A percentile compares a stretch with the other conserved stretches of the same genome.
Evolutionary conservation across 2,329 filamentous ascomycete species (phyloP).

Genomic region (Penicillium griseofulvum): DNA sequence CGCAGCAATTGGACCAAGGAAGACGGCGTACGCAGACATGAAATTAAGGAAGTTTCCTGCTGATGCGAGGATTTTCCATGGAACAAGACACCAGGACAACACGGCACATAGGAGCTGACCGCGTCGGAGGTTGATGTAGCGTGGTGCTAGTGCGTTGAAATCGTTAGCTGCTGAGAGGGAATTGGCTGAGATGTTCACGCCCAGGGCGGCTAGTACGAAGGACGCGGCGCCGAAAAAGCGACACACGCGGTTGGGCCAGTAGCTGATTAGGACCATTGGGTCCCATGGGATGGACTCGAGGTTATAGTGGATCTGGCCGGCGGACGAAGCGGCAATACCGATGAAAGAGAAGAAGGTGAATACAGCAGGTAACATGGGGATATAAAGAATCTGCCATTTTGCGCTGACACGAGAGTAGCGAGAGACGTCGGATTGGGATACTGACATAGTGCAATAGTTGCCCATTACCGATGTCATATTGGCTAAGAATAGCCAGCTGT

Average conservation of each 20-base stretch:
- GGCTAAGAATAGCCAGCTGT: slow-evolving; percentile 56
- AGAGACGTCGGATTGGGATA: slow-evolving; percentile 22
- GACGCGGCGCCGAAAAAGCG: slow-evolving; percentile 53
- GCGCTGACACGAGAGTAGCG: slow-evolving; percentile 50
- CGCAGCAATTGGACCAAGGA: slow-evolving; percentile 62
- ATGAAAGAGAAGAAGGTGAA: slow-evolving; percentile 56
- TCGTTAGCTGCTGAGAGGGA: slow-evolving; percentile 52
- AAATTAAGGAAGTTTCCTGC: slow-evolving; percentile 62
- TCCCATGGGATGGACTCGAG: slow-evolving; percentile 44
- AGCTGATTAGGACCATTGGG: slow-evolving; percentile 41
- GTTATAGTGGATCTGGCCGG: slow-evolving; percentile 38
- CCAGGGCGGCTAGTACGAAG: slow-evolving; percentile 56
- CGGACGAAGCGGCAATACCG: slow-evolving; percentile 41
- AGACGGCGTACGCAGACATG: slow-evolving; percentile 65
- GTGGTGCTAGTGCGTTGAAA: slow-evolving; percentile 54
- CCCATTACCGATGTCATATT: slow-evolving; percentile 51
- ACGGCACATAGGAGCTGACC: slow-evolving; percentile 57
- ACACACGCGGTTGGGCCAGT: slow-evolving; percentile 41
- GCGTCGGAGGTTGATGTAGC: slow-evolving; percentile 56
- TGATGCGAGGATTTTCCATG: slow-evolving; percentile 64
- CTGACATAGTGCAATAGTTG: slow-evolving; percentile 35
- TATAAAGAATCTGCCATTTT: slow-evolving; percentile 52
- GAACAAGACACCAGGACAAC: slow-evolving; percentile 59
- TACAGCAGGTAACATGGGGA: slow-evolving; percentile 52
- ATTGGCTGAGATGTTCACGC: slow-evolving; percentile 59